Evolutionary conservation across 2,329 filamentous ascomycete species (phyloP).

Genomic region (Lachnellula willkommii): DNA sequence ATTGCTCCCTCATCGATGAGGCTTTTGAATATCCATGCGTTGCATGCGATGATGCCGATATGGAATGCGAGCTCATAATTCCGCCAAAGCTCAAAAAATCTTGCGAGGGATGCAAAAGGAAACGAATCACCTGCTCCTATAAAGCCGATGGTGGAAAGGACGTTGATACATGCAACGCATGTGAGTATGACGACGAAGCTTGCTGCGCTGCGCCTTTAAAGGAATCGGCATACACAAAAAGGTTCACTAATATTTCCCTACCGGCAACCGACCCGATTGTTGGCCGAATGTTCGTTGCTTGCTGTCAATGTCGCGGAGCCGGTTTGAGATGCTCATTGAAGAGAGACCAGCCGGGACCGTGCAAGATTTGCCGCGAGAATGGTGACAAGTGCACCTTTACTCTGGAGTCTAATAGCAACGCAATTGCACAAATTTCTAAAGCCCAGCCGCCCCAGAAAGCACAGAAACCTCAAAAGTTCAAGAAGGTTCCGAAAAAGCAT

Average conservation of each 20-base stretch:
- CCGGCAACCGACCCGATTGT: neutral
- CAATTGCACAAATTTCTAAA: neutral
- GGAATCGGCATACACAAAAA: constrained; percentile 1
- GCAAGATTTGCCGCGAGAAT: constrained; percentile 12
- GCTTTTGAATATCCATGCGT: constrained; percentile 22
- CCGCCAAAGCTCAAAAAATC: constrained; percentile 18
- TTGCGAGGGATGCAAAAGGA: constrained; percentile 22
- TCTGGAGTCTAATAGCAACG: neutral
- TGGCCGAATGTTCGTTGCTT: constrained; percentile 10
- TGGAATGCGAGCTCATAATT: constrained; percentile 22
- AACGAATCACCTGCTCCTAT: constrained; percentile 18
- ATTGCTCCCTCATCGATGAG: constrained; percentile 24
- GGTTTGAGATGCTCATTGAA: constrained; percentile 13
- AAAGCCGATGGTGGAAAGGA: constrained; percentile 16
- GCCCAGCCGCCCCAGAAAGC: neutral
- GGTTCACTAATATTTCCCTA: neutral
- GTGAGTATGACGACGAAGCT: constrained; percentile 10
- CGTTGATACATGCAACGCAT: constrained; percentile 17
- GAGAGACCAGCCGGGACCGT: constrained; percentile 18
- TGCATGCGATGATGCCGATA: constrained; percentile 19
- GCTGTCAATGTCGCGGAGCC: constrained; percentile 18
- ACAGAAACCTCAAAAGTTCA: neutral
- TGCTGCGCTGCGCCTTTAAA: constrained; percentile 19
- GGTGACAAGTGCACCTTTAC: constrained; percentile 18
- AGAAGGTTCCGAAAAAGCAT: neutral